A percentile compares a stretch with the other conserved stretches of the same genome.
Conservation (phyloP, 805 yeast species). For the Candida tibetensis region DNA sequence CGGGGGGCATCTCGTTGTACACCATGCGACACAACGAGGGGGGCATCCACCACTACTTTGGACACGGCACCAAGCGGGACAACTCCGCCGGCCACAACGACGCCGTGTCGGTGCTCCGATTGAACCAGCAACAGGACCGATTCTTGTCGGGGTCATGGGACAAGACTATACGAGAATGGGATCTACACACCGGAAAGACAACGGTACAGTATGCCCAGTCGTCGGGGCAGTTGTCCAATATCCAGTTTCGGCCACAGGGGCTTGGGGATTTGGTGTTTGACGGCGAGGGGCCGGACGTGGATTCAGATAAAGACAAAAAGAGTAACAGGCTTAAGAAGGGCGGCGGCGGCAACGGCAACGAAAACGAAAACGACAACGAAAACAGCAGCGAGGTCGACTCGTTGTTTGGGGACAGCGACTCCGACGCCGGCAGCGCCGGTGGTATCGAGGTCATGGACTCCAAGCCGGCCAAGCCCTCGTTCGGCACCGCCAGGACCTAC, state of each 20-base stretch:
- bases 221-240: conserved; percentile 75
- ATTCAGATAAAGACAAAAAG: conserved; percentile 11
- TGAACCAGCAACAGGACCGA: conserved; percentile 59
- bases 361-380: conserved; percentile 9
- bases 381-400: conserved; percentile 41
- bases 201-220: conserved; percentile 50
- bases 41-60: conserved; percentile 68
- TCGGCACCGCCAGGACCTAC: conserved; percentile 18
- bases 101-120: conserved; percentile 68
- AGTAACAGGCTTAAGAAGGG: conserved; percentile 3
- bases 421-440: neutral
- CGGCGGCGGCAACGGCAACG: conserved; percentile 12
- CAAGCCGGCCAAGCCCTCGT: conserved; percentile 10
- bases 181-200: conserved; percentile 66
- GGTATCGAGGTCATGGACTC: neutral
- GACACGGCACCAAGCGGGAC: conserved; percentile 32
- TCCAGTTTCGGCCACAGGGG: conserved; percentile 68
- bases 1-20: conserved; percentile 86
- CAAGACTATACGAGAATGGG: conserved; percentile 77
- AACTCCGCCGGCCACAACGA: conserved; percentile 52
- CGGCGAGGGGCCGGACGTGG: conserved; percentile 14
- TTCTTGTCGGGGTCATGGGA: conserved; percentile 93
- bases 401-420: conserved; percentile 45
- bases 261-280: conserved; percentile 41
- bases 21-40: conserved; percentile 85